These are phyloP conservation scores for Verticillium alfalfae DNA, from an alignment of 2,329 filamentous ascomycete species.

Conservation along the genomic window DNA sequence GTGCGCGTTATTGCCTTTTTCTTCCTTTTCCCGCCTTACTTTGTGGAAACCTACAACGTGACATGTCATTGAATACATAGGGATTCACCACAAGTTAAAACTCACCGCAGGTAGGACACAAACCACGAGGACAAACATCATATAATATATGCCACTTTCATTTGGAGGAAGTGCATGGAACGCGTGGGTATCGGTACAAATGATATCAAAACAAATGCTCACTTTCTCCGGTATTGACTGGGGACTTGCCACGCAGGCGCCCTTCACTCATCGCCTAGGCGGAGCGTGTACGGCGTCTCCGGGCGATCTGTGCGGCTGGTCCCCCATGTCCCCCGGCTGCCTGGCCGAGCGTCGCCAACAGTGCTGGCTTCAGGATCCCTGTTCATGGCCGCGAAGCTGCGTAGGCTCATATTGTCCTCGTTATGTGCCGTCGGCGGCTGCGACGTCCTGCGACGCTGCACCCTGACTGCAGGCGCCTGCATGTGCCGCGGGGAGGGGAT, in stretches of 20 bases:
- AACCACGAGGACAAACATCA: neutral
- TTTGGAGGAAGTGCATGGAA: neutral
- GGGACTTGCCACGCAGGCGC: neutral
- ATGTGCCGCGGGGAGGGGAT: slow-evolving; percentile 7
- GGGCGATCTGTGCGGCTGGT: neutral
- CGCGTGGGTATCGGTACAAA: neutral
- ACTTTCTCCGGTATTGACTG: too few relatives aligned
- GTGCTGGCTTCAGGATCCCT: slow-evolving; percentile 1
- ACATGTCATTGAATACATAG: too few relatives aligned
- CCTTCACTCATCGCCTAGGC: neutral
- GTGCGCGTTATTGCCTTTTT: too few relatives aligned
- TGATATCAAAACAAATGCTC: neutral
- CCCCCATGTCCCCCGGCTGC: neutral
- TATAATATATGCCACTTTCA: neutral
- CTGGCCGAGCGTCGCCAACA: neutral
- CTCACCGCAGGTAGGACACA: neutral
- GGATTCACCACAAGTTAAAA: too few relatives aligned
- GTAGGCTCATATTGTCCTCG: slow-evolving; percentile 12
- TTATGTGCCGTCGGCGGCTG: slow-evolving; percentile 3
- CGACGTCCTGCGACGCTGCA: slow-evolving; percentile 6
- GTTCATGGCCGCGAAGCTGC: slow-evolving; percentile 11
- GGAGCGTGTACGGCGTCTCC: neutral
- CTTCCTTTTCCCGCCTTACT: too few relatives aligned
- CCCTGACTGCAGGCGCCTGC: slow-evolving; percentile 18
- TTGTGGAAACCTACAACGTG: too few relatives aligned